Percentiles rank a stretch among this genome's conserved stretches.
phyloP scores from a whole-genome alignment of 331 rosid species.

The Quercus tomentella region DNA sequence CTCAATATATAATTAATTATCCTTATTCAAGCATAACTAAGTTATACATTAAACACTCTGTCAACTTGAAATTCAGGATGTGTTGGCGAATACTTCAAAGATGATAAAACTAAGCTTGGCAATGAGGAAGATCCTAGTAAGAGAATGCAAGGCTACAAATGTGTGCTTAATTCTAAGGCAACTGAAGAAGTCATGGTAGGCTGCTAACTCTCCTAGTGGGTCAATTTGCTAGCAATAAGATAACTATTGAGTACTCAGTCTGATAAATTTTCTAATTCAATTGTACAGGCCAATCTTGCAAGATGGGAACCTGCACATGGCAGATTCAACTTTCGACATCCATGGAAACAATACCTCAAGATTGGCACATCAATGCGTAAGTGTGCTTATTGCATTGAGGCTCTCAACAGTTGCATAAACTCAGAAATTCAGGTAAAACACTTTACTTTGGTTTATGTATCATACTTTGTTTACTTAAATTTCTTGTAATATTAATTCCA shows the following conservation, averaged over 20 bases:
- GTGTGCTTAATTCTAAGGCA: neutral
- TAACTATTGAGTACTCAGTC: neutral
- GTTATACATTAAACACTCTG: neutral
- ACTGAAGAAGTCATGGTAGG: neutral
- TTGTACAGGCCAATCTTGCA: neutral
- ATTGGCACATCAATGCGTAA: neutral
- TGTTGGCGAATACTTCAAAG: neutral
- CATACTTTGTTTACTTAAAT: no score
- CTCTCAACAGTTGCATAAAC: neutral
- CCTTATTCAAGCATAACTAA: no score
- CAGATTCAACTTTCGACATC: neutral
- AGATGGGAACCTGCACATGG: constrained; percentile 1
- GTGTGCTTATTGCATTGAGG: constrained; percentile 3
- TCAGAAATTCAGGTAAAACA: neutral
- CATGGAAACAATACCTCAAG: neutral
- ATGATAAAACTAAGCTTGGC: neutral
- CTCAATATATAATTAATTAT: no score
- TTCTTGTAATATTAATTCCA: neutral
- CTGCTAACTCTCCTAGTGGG: neutral
- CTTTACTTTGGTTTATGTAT: no score
- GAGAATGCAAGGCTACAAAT: neutral
- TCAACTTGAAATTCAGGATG: neutral
- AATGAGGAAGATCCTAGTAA: neutral
- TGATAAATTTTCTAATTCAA: neutral
- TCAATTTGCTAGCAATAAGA: neutral